Evolutionary conservation across 2,329 filamentous ascomycete genomes (phyloP).

Genomic region (Pochonia chlamydosporia): DNA sequence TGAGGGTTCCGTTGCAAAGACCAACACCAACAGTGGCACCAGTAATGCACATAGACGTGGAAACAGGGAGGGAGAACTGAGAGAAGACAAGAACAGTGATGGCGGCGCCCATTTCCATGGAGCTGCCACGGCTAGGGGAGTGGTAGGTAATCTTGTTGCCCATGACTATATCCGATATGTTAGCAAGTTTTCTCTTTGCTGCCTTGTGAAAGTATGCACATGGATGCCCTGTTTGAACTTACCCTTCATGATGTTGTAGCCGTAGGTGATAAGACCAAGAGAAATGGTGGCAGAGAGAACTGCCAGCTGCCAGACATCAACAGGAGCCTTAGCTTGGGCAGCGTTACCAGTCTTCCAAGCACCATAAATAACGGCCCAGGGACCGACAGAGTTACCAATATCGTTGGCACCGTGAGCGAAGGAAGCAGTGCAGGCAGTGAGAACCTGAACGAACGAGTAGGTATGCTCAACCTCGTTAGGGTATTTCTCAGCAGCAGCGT

Average conservation of each 20-base stretch:
- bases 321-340: slow-evolving; percentile 54
- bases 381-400: slow-evolving; percentile 64
- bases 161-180: slow-evolving; percentile 53
- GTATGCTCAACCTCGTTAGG: slow-evolving; percentile 64
- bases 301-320: slow-evolving; percentile 72
- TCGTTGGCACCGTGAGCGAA: slow-evolving; percentile 76
- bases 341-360: slow-evolving; percentile 61
- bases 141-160: slow-evolving; percentile 76
- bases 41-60: slow-evolving; percentile 74
- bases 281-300: slow-evolving; percentile 61
- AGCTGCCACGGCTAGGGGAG: slow-evolving; percentile 49
- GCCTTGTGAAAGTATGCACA: background rate
- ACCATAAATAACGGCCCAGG: slow-evolving; percentile 63
- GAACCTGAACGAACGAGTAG: slow-evolving; percentile 61
- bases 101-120: slow-evolving; percentile 76
- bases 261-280: slow-evolving; percentile 65
- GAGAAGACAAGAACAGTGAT: slow-evolving; percentile 73
- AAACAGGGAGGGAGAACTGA: slow-evolving; percentile 69
- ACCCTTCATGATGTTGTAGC: slow-evolving; percentile 81
- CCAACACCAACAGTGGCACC: slow-evolving; percentile 67
- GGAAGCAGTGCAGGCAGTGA: slow-evolving; percentile 66
- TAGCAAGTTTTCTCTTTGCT: background rate
- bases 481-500: slow-evolving; percentile 58
- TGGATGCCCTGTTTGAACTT: slow-evolving; percentile 25
- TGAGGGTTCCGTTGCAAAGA: slow-evolving; percentile 66